Evolutionary conservation across 2,329 filamentous ascomycete genomes (phyloP).

Genomic region (Pleoardoris graminearum): DNA sequence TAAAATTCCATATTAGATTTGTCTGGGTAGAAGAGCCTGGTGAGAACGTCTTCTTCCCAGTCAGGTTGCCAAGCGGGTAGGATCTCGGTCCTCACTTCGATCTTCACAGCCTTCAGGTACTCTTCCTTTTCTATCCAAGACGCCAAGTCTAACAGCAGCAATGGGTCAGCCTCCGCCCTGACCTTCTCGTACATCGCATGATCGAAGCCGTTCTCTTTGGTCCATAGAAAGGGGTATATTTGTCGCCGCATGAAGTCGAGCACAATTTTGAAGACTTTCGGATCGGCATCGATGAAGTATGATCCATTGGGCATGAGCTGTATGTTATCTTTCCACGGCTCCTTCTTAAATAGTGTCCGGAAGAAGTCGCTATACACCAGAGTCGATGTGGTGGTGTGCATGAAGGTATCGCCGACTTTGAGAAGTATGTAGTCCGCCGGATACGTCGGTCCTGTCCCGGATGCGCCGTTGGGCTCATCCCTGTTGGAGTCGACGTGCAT

Average conservation of each 20-base stretch:
- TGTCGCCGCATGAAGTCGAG: slow-evolving; percentile 12
- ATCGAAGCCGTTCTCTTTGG: slow-evolving; percentile 34
- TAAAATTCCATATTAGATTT: too few species aligned
- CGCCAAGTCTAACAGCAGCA: slow-evolving; percentile 30
- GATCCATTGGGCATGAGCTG: slow-evolving; percentile 21
- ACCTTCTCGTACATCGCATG: slow-evolving; percentile 33
- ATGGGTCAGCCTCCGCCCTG: slow-evolving; percentile 37
- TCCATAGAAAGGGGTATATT: slow-evolving; percentile 36
- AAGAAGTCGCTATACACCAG: too few species aligned
- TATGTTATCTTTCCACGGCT: slow-evolving; percentile 3
- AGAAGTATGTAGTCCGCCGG: too few species aligned
- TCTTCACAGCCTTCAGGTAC: slow-evolving; percentile 11
- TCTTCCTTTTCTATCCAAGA: slow-evolving; percentile 29
- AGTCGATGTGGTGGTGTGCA: too few species aligned
- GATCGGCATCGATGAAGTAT: slow-evolving; percentile 45
- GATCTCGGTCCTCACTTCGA: neutral
- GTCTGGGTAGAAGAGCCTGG: too few species aligned
- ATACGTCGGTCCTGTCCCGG: too few species aligned
- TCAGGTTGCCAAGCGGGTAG: too few species aligned
- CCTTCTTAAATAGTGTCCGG: neutral
- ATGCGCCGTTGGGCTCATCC: too few species aligned
- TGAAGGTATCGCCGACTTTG: too few species aligned
- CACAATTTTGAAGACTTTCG: slow-evolving; percentile 29
- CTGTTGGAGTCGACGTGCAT: too few species aligned
- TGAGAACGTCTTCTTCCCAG: too few species aligned